Conservation (phyloP, 345 rosid species). For the Theobroma cacao region DNA sequence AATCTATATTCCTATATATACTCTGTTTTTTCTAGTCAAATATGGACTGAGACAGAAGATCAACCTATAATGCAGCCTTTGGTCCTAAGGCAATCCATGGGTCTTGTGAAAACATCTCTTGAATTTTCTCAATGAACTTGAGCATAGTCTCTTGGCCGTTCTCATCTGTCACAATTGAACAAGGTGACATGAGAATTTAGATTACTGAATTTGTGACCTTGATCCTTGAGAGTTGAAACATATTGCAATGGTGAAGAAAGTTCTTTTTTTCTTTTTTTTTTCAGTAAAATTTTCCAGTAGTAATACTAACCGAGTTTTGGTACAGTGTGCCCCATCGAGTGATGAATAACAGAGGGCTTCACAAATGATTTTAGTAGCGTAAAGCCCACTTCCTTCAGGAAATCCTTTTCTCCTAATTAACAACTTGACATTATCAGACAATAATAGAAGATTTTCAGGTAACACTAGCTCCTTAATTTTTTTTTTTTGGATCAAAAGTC, state of each 20-base stretch:
- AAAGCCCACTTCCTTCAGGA: slow-evolving; percentile 15
- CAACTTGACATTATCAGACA: not conserved
- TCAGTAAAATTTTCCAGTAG: not conserved
- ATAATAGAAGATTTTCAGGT: not conserved
- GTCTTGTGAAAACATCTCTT: slow-evolving; percentile 4
- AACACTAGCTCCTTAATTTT: not conserved
- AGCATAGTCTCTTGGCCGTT: not conserved
- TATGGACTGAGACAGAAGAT: not conserved
- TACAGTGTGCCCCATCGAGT: slow-evolving; percentile 23
- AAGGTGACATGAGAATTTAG: not conserved
- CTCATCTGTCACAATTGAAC: not conserved
- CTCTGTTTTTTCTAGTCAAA: not conserved
- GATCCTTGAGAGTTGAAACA: not conserved
- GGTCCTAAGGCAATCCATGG: not conserved
- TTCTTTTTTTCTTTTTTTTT: not conserved
- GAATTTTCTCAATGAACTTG: slow-evolving; percentile 4
- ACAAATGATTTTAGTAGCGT: slow-evolving; percentile 17
- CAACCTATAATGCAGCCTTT: slow-evolving; percentile 9
- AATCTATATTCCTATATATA: too few relatives aligned
- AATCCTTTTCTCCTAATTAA: slow-evolving; percentile 18
- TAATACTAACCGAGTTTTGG: slow-evolving; percentile 15
- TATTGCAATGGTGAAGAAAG: not conserved
- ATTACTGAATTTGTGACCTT: not conserved
- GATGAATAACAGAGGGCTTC: slow-evolving; percentile 22
- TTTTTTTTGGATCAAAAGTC: not conserved